Percentiles rank a stretch among this genome's conserved stretches.
These are phyloP conservation scores for Helminthosporium solani DNA, from an alignment of 2,329 filamentous ascomycete genomes.

Conservation along the genomic window DNA sequence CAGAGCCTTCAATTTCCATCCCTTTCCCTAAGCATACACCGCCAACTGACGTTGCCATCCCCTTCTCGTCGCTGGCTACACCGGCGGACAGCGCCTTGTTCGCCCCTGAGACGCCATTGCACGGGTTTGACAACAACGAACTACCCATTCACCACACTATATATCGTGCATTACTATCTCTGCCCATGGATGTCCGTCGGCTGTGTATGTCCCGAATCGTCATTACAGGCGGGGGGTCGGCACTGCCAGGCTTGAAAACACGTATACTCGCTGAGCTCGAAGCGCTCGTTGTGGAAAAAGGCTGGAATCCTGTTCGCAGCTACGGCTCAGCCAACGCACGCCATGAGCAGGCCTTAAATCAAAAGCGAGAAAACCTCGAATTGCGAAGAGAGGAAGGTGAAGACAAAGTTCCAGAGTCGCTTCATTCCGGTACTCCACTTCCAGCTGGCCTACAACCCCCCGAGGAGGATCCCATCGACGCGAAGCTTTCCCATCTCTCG, in stretches of 20 bases:
- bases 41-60: constrained; percentile 59
- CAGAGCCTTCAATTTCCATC: constrained; percentile 35
- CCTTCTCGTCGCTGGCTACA: constrained; percentile 69
- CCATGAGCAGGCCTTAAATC: constrained; percentile 29
- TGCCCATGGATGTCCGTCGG: constrained; percentile 80
- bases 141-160: constrained; percentile 73
- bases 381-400: constrained; percentile 21
- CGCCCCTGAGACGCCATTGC: constrained; percentile 51
- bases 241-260: constrained; percentile 74
- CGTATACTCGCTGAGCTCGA: constrained; percentile 76
- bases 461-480: constrained; percentile 60
- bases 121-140: constrained; percentile 82
- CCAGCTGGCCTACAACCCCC: constrained; percentile 48
- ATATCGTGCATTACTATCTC: constrained; percentile 70
- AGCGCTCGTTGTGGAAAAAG: constrained; percentile 63
- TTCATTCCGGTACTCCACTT: constrained; percentile 15
- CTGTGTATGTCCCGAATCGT: constrained; percentile 86
- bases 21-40: constrained; percentile 40
- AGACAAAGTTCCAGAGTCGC: constrained; percentile 24
- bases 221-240: constrained; percentile 78
- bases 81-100: constrained; percentile 78
- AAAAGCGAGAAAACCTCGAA: constrained; percentile 25
- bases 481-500: constrained; percentile 55
- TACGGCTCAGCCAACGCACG: constrained; percentile 58
- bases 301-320: constrained; percentile 76